These are phyloP conservation scores for Stemphylium lycopersici DNA, from an alignment of 2,329 filamentous ascomycete species.

Conservation along the genomic window DNA sequence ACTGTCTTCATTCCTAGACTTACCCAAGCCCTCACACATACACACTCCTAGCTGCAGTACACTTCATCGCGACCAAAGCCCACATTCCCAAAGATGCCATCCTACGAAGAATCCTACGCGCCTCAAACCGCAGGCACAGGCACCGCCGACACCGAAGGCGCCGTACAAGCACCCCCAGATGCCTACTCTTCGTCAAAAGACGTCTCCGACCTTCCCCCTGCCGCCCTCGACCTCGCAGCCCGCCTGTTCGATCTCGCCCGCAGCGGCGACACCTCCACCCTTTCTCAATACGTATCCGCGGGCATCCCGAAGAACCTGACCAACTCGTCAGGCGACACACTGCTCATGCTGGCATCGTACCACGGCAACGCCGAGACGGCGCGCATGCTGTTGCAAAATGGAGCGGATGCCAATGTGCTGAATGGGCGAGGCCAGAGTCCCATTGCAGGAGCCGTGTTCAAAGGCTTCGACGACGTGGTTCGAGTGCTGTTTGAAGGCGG, in stretches of 20 bases:
- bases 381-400: constrained; percentile 64
- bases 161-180: constrained; percentile 13
- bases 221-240: constrained; percentile 68
- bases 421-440: constrained; percentile 73
- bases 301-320: constrained; percentile 73
- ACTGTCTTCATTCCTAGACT: too few species aligned
- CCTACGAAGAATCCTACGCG: constrained; percentile 21
- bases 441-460: constrained; percentile 75
- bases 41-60: background rate
- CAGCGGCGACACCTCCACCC: constrained; percentile 61
- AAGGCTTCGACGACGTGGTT: constrained; percentile 69
- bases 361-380: constrained; percentile 69
- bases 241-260: constrained; percentile 72
- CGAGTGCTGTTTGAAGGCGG: constrained; percentile 56
- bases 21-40: background rate
- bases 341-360: constrained; percentile 76
- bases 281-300: constrained; percentile 68
- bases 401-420: constrained; percentile 70
- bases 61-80: background rate
- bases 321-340: constrained; percentile 74
- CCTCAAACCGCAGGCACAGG: constrained; percentile 6
- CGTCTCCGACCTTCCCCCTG: constrained; percentile 59
- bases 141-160: background rate
- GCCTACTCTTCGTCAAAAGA: constrained; percentile 19
- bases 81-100: constrained; percentile 16